These are phyloP conservation scores for Fusarium sp. DNA, from an alignment of 2,329 filamentous ascomycete species.

Conservation along the genomic window DNA sequence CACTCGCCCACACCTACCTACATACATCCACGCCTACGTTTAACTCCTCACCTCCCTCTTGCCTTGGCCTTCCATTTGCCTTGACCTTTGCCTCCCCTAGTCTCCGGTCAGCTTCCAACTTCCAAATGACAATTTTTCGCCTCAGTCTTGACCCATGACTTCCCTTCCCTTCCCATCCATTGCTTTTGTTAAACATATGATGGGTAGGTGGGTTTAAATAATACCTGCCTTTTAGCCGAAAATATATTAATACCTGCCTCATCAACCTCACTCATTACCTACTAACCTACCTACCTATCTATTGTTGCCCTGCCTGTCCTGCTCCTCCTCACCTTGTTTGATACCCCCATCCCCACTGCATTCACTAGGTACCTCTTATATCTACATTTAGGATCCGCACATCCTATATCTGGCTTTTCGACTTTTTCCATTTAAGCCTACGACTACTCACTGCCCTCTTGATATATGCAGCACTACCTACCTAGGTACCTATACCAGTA, in stretches of 20 bases:
- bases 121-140: conserved; percentile 19
- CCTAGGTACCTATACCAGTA: background rate
- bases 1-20: background rate
- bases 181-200: conserved; percentile 16
- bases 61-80: background rate
- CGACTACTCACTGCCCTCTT: conserved; percentile 9
- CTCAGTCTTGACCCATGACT: conserved; percentile 18
- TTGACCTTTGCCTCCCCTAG: background rate
- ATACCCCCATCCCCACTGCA: background rate
- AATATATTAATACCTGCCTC: conserved; percentile 30
- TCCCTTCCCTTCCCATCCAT: conserved; percentile 12
- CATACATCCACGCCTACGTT: conserved; percentile 2
- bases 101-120: background rate
- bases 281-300: too few relatives aligned
- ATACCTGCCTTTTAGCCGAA: conserved; percentile 2
- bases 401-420: background rate
- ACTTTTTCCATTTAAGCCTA: background rate
- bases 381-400: conserved; percentile 4
- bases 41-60: conserved; percentile 4
- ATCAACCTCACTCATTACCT: conserved; percentile 4
- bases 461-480: background rate
- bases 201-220: background rate
- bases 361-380: conserved; percentile 2
- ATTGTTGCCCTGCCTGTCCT: background rate
- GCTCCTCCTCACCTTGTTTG: background rate